Conservation (phyloP, 176 grass and related monocot genomes). For the Carex scoparia region DNA sequence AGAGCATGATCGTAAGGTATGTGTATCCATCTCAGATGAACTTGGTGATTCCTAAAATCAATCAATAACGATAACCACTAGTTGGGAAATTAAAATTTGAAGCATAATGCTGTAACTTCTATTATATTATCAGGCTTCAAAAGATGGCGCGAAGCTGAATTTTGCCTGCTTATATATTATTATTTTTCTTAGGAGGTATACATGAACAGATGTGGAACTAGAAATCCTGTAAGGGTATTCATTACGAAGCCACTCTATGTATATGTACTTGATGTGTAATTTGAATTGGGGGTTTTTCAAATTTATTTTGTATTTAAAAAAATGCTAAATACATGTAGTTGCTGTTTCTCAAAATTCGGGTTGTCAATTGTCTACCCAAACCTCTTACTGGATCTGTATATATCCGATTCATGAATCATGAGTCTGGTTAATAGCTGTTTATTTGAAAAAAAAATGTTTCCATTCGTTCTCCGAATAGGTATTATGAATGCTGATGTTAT, state of each 20-base stretch:
- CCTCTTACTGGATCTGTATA: neutral
- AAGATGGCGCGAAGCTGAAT: neutral
- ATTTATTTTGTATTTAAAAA: neutral
- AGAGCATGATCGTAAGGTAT: constrained; percentile 95
- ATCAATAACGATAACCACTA: neutral
- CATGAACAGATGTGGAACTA: neutral
- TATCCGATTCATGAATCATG: neutral
- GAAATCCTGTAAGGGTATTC: neutral
- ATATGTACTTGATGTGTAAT: neutral
- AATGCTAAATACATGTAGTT: neutral
- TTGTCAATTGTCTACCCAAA: neutral
- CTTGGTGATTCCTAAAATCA: neutral
- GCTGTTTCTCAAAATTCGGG: neutral
- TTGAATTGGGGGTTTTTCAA: neutral
- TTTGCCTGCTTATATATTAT: neutral
- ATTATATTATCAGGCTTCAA: neutral
- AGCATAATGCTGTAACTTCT: neutral
- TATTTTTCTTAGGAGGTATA: neutral
- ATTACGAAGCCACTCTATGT: neutral
- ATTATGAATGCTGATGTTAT: neutral
- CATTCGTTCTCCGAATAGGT: neutral
- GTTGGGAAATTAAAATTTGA: neutral
- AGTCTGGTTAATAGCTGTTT: neutral
- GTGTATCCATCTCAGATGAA: neutral
- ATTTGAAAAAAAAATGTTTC: neutral